Evolutionary conservation across 345 rosid species (phyloP), one percentile per base, ranked within the genome.

Genomic region (Tarenaya hassleriana): DNA sequence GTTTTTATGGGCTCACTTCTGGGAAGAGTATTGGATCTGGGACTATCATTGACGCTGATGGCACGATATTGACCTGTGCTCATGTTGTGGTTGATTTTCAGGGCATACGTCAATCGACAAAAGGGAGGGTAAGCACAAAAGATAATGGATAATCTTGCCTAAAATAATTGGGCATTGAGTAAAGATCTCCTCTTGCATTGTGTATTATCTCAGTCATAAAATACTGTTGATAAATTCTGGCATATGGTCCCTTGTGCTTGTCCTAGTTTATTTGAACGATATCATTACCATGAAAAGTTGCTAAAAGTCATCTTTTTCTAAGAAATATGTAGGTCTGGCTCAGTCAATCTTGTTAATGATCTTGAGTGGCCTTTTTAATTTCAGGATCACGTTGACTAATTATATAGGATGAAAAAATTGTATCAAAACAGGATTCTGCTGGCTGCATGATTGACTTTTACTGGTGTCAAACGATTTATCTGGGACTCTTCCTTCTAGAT

Each of bases 31-130:
- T 74, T 16, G 96, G 92, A 53, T 91, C 96, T 46, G 96, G 96
- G 58, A 81, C 98, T 1, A 91, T 91, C 40, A 84, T 87, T 24
- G 82, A 91, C 60, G 67, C 79, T 17, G 78, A 84, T 52, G 92
- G 96, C 47, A 80, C 87, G n/a, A 80, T 91, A 41, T 62, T 91
- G 68, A 91, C 98, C 10, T 91, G 98, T 65, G 96, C 96, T 58
- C 98, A 87, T 63, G 87, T 77, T 24, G 87, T 91, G 16, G 81
- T 66, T 37, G 87, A 77, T 72, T 78, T 67, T 63, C 89, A 76
- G 29, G 78, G 69, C 67, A 52, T 35, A 53, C 64, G 59, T 60
- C 64, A 71, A 44, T 69, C 71, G 13, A 64, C 85, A 43, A 80
- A 71, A 53, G 94, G 87, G 50, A 80, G 77, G 77, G 95, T 87